Conservation (phyloP, 148 eudicot genomes). For the Persicaria tinctoria region DNA sequence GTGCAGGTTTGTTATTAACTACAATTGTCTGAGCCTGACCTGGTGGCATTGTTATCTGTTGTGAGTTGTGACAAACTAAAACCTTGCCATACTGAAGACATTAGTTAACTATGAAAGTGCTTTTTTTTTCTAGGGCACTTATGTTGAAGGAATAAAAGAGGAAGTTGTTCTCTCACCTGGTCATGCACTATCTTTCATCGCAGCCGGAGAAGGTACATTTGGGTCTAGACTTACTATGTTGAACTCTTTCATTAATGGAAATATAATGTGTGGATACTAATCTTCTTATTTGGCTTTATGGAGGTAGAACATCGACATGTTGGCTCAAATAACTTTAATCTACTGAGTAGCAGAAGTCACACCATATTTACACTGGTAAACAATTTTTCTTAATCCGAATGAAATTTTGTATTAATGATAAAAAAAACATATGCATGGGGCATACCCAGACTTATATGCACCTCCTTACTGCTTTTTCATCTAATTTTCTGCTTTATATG, state of each 20-base stretch:
- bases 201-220: slow-evolving; percentile 68
- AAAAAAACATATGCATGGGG: too few species aligned
- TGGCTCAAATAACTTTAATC: slow-evolving; percentile 66
- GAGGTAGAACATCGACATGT: slow-evolving; percentile 67
- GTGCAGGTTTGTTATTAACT: background rate
- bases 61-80: too few species aligned
- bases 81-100: too few species aligned
- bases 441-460: too few species aligned
- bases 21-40: too few species aligned
- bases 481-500: too few species aligned
- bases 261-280: background rate
- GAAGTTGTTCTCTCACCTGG: slow-evolving; percentile 75
- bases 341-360: slow-evolving; percentile 80
- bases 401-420: too few species aligned
- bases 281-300: background rate
- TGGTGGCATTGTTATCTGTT: too few species aligned
- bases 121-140: slow-evolving; percentile 44
- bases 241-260: background rate
- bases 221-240: background rate
- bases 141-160: slow-evolving; percentile 71
- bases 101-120: too few species aligned
- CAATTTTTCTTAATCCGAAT: background rate
- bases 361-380: slow-evolving; percentile 70
- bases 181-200: slow-evolving; percentile 68
- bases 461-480: too few species aligned